Conservation (phyloP, 108 stramenopile species). For the Pelagomonas calceolata region DNA sequence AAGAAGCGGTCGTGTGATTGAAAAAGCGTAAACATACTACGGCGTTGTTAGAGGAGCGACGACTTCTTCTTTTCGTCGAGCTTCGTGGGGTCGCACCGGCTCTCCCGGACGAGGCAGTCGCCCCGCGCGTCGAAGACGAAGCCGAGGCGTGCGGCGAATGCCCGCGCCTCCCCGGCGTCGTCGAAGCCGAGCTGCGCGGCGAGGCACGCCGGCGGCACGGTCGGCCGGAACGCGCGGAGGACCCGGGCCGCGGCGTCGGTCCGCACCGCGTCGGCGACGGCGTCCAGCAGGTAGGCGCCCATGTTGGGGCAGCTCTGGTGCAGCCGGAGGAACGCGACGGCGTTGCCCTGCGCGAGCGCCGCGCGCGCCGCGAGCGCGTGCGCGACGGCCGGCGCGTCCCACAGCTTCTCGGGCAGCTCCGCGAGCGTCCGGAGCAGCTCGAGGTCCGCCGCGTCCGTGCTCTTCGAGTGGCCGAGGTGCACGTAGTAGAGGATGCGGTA, state of each 20-base stretch:
- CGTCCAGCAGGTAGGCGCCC: not conserved
- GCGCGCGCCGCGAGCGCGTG: not conserved
- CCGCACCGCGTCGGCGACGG: not conserved
- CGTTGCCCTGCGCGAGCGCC: not conserved
- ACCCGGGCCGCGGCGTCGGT: not conserved
- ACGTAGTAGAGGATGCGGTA: constrained; percentile 6
- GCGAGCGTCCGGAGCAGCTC: not conserved
- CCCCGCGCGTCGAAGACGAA: not conserved
- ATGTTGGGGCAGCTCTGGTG: not conserved
- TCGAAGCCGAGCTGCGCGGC: not conserved
- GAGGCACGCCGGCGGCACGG: not conserved
- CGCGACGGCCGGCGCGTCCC: not conserved
- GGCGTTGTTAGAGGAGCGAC: too few relatives aligned
- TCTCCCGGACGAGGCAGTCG: not conserved
- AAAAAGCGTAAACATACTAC: too few relatives aligned
- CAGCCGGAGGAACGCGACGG: not conserved
- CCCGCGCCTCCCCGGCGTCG: not conserved
- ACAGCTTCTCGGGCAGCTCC: not conserved
- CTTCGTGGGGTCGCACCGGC: not conserved
- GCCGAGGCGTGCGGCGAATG: not conserved
- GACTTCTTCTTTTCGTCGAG: not conserved
- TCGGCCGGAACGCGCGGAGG: not conserved
- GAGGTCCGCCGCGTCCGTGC: not conserved
- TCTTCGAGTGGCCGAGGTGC: not conserved
- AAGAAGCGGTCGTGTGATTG: too few relatives aligned